Evolutionary conservation across 768 basidiomycete species (phyloP).

Genomic region (Phlebiopsis flavidoalba): DNA sequence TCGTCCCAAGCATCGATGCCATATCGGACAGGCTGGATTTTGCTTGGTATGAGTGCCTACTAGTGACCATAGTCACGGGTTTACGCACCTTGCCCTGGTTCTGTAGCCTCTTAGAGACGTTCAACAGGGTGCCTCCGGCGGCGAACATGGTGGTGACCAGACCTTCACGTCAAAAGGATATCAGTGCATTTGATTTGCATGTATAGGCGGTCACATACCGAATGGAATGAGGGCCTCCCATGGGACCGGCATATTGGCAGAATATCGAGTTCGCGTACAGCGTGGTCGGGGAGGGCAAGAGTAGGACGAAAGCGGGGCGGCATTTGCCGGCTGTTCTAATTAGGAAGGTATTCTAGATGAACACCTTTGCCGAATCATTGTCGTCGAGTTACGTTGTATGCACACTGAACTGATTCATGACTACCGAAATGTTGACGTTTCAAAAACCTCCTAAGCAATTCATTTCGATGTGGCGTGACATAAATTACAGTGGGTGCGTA

Average conservation of each 20-base stretch:
- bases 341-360: neutral
- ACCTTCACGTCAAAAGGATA: conserved; percentile 38
- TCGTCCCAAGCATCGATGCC: conserved; percentile 87
- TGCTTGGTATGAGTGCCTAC: neutral
- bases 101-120: conserved; percentile 69
- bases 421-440: neutral
- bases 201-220: conserved; percentile 40
- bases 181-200: neutral
- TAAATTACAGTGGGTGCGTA: neutral
- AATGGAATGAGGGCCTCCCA: conserved; percentile 98
- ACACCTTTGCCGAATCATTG: neutral
- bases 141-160: conserved; percentile 87
- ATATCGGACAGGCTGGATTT: conserved; percentile 46
- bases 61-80: neutral
- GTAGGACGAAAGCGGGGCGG: conserved; percentile 7
- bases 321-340: neutral
- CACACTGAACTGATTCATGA: neutral
- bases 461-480: neutral
- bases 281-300: neutral
- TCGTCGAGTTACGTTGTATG: neutral
- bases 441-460: no score
- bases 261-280: neutral
- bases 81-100: conserved; percentile 85
- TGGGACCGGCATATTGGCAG: conserved; percentile 79
- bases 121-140: conserved; percentile 83